These are phyloP conservation scores for Suhomyces terraborum DNA, from an alignment of 1,139 yeast genomes.

Conservation along the genomic window DNA sequence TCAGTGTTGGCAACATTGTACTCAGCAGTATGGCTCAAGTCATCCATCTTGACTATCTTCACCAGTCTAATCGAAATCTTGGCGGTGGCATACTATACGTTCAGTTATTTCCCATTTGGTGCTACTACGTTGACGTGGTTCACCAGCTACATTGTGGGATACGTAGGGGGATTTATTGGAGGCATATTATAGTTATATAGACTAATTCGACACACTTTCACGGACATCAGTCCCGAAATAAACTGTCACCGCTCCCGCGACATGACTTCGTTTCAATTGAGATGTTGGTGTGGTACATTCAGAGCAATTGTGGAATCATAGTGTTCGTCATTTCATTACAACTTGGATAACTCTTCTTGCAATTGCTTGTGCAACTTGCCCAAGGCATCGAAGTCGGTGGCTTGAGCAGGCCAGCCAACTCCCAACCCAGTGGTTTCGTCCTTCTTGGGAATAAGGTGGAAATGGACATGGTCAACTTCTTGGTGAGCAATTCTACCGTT, in stretches of 20 bases:
- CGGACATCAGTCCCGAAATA: too few species aligned
- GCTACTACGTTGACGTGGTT: conserved; percentile 85
- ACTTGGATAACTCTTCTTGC: conserved; percentile 51
- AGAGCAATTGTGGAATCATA: too few species aligned
- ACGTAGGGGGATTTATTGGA: conserved; percentile 63
- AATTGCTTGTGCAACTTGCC: conserved; percentile 66
- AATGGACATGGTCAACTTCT: conserved; percentile 91
- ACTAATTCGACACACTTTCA: background rate
- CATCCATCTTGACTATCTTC: conserved; percentile 74
- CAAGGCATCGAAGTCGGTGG: conserved; percentile 69
- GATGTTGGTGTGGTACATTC: too few species aligned
- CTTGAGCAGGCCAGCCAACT: conserved; percentile 92
- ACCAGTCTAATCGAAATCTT: conserved; percentile 77
- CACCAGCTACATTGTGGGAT: conserved; percentile 75
- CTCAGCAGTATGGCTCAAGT: conserved; percentile 55
- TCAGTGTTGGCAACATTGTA: conserved; percentile 69
- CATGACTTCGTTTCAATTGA: too few species aligned
- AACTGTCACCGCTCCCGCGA: too few species aligned
- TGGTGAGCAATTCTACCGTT: conserved; percentile 95
- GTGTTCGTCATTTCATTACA: too few species aligned
- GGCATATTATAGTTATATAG: conserved; percentile 30
- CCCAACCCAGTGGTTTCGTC: conserved; percentile 68
- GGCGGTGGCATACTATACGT: conserved; percentile 84
- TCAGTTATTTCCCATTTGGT: conserved; percentile 95
- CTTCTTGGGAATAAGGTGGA: conserved; percentile 91